Conservation (phyloP, 1,284 basidiomycete species). For the Apiotrichum veenhuisii region DNA sequence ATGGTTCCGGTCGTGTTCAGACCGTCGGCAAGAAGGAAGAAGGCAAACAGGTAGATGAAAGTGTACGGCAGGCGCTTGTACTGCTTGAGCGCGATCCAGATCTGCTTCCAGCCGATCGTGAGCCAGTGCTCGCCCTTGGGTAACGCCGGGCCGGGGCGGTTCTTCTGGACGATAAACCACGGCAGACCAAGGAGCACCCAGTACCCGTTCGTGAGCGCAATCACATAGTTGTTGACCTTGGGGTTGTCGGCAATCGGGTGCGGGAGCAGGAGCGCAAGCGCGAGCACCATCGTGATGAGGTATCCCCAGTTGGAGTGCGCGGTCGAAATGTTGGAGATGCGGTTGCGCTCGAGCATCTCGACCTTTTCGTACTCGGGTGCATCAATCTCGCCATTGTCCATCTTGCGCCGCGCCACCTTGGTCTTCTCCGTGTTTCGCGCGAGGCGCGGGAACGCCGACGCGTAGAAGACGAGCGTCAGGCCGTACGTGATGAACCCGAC, state of each 20-base stretch:
- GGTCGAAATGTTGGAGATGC: constrained; percentile 75
- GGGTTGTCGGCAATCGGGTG: constrained; percentile 61
- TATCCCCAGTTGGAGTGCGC: constrained; percentile 69
- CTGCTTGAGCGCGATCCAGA: constrained; percentile 65
- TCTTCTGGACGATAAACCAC: constrained; percentile 78
- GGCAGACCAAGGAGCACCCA: constrained; percentile 72
- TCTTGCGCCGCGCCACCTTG: constrained; percentile 57
- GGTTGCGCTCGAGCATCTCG: constrained; percentile 76
- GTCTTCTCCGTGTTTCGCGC: constrained; percentile 70
- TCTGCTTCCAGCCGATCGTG: constrained; percentile 79
- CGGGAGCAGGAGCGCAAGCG: constrained; percentile 69
- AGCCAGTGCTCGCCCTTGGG: constrained; percentile 68
- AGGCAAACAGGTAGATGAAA: constrained; percentile 65
- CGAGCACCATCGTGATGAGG: constrained; percentile 62
- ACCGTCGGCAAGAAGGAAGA: constrained; percentile 61
- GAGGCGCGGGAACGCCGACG: constrained; percentile 71
- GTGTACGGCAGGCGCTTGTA: constrained; percentile 60
- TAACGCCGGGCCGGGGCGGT: constrained; percentile 65
- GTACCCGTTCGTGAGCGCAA: constrained; percentile 58
- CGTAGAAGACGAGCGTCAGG: constrained; percentile 60
- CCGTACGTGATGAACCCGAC: constrained; percentile 55
- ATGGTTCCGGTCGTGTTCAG: constrained; percentile 28
- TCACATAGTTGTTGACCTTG: constrained; percentile 59
- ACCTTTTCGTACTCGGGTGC: constrained; percentile 66
- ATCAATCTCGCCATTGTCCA: constrained; percentile 58